Evolutionary conservation across 1,284 basidiomycete genomes (phyloP).

Genomic region (Tilletia horrida): DNA sequence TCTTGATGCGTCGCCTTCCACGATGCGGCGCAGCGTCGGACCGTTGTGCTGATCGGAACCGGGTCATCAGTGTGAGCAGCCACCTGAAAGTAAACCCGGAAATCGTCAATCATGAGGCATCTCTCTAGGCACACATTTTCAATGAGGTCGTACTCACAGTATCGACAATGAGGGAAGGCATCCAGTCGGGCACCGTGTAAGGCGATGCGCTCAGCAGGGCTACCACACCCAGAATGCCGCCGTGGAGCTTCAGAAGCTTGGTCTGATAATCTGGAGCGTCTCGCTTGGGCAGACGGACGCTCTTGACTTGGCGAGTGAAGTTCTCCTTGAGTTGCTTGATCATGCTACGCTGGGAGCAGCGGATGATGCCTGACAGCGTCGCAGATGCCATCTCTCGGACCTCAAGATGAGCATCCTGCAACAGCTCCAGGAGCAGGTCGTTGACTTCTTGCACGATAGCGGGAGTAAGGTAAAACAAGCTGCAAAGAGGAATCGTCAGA

Average conservation of each 20-base stretch:
- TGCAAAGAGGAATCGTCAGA: slow-evolving; percentile 45
- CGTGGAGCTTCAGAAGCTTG: slow-evolving; percentile 74
- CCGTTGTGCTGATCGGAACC: slow-evolving; percentile 84
- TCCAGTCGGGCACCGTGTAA: slow-evolving; percentile 76
- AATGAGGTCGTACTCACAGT: slow-evolving; percentile 21
- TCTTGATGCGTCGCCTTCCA: slow-evolving; percentile 71
- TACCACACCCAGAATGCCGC: slow-evolving; percentile 79
- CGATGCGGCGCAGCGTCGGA: slow-evolving; percentile 80
- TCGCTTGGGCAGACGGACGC: slow-evolving; percentile 60
- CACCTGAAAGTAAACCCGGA: slow-evolving; percentile 58
- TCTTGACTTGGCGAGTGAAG: slow-evolving; percentile 37
- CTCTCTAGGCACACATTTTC: too few species aligned
- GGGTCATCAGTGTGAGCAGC: slow-evolving; percentile 82
- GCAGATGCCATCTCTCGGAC: slow-evolving; percentile 52
- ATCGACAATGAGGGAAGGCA: slow-evolving; percentile 71
- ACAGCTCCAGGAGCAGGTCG: slow-evolving; percentile 41
- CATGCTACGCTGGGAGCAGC: slow-evolving; percentile 85
- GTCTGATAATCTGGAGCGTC: slow-evolving; percentile 68
- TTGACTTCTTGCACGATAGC: slow-evolving; percentile 36
- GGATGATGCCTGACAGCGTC: slow-evolving; percentile 80
- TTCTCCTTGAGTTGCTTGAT: slow-evolving; percentile 67
- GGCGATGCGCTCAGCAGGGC: slow-evolving; percentile 77
- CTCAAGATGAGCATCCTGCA: slow-evolving; percentile 48
- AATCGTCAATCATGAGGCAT: background rate
- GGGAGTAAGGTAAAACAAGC: slow-evolving; percentile 45